Base-by-base conservation (phyloP, 257 asterid genomes). In the Primulina eburnea region DNA sequence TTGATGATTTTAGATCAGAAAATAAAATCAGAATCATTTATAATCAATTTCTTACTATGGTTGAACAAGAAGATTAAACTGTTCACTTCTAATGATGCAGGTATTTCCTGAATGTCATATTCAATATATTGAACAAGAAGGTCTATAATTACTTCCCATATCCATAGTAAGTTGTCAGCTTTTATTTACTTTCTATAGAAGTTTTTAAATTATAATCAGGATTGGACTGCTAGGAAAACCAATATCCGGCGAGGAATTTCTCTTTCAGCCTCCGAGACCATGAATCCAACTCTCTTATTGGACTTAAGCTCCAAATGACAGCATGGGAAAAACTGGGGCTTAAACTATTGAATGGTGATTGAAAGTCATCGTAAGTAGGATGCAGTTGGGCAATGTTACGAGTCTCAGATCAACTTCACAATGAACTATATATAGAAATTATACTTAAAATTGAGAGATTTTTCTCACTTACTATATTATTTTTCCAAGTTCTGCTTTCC, bases 111-210 rank as follows among this genome's bases (percentile, higher is more conserved):
- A 85, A 83, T 81, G 90, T 85, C 50, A 83, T 85, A 62, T 85
- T 85, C 86, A 85, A 81, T 55, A 85, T 85, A 77, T 83, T 85
- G 64, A 83, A 85, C 88, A 85, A 85, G 83, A 83, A 83, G 79
- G 90, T 85, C 71, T 85, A 85, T 66, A 85, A 85, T 68, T 83
- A 85, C 61, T 85, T 85, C 75, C 90, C 90, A 73, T 85, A 85
- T 71, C 88, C 90, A 62, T 85, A 62, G 90, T 85, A 76, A 83
- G 84, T 81, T 52, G 12, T 24, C 9, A 60, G 65, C 67, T 9
- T 69, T 29, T 35, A 53, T 61, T 37, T 9, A 33, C 5, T 29
- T 21, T 66, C 24, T 9, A 9, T 2, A 12, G 0, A 12, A n/a
- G 17, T 0, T 10, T 12, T 43, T 43, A 12, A 12, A 12, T 43